Conservation (phyloP, 1,284 basidiomycete genomes). For the Chondrostereum purpureum region DNA sequence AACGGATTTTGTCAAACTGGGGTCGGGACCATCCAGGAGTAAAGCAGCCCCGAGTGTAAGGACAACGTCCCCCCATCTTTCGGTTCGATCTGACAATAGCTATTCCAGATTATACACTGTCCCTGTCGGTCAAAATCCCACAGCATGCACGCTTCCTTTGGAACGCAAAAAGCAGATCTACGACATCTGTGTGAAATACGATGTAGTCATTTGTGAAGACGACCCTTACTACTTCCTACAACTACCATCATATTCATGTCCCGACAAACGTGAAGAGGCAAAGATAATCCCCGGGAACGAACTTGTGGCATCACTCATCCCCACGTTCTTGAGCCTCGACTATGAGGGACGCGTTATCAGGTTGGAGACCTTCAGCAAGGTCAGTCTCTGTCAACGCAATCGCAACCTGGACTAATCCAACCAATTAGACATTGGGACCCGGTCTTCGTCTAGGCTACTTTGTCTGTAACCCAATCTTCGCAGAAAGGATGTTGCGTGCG, state of each 20-base stretch:
- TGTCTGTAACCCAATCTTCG: slow-evolving; percentile 35
- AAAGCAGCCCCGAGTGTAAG: slow-evolving; percentile 22
- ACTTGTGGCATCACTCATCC: slow-evolving; percentile 23
- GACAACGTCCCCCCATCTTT: slow-evolving; percentile 4
- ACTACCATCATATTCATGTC: slow-evolving; percentile 19
- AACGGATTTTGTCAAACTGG: slow-evolving; percentile 43
- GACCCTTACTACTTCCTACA: slow-evolving; percentile 57
- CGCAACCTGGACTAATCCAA: slow-evolving; percentile 1
- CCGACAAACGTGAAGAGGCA: slow-evolving; percentile 17
- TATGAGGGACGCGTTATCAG: slow-evolving; percentile 52
- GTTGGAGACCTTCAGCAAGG: slow-evolving; percentile 41
- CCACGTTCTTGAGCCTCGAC: slow-evolving; percentile 40
- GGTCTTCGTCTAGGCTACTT: slow-evolving; percentile 56
- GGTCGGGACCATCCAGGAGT: slow-evolving; percentile 19
- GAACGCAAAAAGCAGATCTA: slow-evolving; percentile 50
- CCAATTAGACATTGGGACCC: slow-evolving; percentile 38
- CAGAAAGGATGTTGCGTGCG: slow-evolving; percentile 26
- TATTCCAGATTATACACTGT: slow-evolving; percentile 24
- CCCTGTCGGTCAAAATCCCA: slow-evolving; percentile 46
- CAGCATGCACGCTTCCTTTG: slow-evolving; percentile 40
- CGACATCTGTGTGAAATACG: slow-evolving; percentile 46
- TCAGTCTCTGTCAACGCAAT: slow-evolving; percentile 5
- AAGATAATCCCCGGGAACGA: slow-evolving; percentile 13
- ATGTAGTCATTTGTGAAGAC: slow-evolving; percentile 45
- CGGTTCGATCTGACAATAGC: neutral